phyloP scores from a whole-genome alignment of 2,329 filamentous ascomycete genomes.

The Colletotrichum tropicale region DNA sequence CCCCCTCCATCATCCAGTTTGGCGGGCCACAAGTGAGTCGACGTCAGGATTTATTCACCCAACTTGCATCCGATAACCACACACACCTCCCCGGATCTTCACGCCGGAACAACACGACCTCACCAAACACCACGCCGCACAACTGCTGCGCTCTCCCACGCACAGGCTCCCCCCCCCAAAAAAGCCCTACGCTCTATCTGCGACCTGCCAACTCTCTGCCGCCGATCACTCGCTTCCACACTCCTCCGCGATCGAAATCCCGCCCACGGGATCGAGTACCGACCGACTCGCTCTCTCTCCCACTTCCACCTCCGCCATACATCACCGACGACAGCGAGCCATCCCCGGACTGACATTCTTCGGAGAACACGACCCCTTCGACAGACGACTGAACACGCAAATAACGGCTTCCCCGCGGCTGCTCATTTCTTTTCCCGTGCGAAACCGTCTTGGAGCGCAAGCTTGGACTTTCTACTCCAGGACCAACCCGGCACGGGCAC shows the following conservation, averaged over 20 bases:
- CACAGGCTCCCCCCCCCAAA: neutral
- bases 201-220: neutral
- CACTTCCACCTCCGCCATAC: neutral
- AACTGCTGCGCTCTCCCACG: neutral
- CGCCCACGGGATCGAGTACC: slow-evolving; percentile 2
- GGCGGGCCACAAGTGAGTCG: slow-evolving; percentile 10
- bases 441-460: slow-evolving; percentile 7
- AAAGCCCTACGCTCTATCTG: neutral
- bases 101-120: neutral
- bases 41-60: slow-evolving; percentile 11
- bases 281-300: neutral
- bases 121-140: neutral
- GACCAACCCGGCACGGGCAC: slow-evolving; percentile 12
- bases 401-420: neutral
- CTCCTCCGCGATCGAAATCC: slow-evolving; percentile 7
- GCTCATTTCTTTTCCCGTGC: slow-evolving; percentile 2
- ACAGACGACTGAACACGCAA: neutral
- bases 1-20: slow-evolving; percentile 8
- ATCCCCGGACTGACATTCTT: neutral
- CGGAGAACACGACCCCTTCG: neutral
- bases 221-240: neutral
- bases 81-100: neutral
- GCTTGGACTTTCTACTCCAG: slow-evolving; percentile 10
- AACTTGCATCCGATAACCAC: slow-evolving; percentile 4
- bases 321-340: neutral